A percentile compares a stretch with the other conserved stretches of the same genome.
Conservation (phyloP, 2,329 filamentous ascomycete species). For the Fusarium nodosum region DNA sequence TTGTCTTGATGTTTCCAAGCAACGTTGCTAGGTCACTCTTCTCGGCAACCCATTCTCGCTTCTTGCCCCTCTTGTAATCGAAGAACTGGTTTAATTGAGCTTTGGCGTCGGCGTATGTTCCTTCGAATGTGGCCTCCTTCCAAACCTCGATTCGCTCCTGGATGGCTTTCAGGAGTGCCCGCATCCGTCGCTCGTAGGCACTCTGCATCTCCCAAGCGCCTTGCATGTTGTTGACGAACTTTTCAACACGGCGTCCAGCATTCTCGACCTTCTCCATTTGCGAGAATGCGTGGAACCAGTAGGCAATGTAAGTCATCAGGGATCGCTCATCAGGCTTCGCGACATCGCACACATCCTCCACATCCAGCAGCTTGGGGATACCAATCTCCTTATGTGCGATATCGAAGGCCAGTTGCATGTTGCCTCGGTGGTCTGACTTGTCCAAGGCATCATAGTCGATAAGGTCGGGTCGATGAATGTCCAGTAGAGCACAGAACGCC, state of each 20-base stretch:
- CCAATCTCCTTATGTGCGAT: constrained; percentile 97
- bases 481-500: constrained; percentile 94
- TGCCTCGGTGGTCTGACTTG: constrained; percentile 92
- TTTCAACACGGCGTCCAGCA: constrained; percentile 94
- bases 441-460: constrained; percentile 97
- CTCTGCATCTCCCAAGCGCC: constrained; percentile 99
- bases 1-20: constrained; percentile 98
- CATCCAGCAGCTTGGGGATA: constrained; percentile 94
- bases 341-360: constrained; percentile 98
- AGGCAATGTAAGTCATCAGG: constrained; percentile 99
- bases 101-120: constrained; percentile 94
- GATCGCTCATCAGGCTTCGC: constrained; percentile 95
- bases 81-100: constrained; percentile 85
- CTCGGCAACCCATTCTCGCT: constrained; percentile 96
- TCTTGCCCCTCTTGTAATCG: constrained; percentile 89
- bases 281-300: constrained; percentile 99
- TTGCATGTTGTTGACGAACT: constrained; percentile 99
- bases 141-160: constrained; percentile 79
- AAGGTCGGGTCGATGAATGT: constrained; percentile 96
- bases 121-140: constrained; percentile 85
- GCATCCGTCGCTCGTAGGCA: constrained; percentile 92
- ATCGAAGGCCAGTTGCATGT: constrained; percentile 98
- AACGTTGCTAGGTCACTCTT: constrained; percentile 95
- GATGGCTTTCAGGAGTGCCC: constrained; percentile 81
- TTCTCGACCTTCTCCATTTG: constrained; percentile 99